These are phyloP conservation scores for Betula pendula DNA, from an alignment of 306 rosid species.

Conservation along the genomic window DNA sequence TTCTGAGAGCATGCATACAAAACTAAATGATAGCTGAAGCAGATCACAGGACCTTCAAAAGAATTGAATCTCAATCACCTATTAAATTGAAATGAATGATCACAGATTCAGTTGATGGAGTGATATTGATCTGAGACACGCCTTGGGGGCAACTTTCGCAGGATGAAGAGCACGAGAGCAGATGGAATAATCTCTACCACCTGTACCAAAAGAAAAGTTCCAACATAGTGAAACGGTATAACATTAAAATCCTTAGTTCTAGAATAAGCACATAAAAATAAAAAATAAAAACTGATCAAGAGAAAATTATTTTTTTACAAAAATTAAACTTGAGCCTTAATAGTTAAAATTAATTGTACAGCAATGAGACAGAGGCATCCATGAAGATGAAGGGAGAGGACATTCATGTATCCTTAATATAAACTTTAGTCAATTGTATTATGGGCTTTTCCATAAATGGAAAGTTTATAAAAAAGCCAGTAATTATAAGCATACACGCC, in stretches of 20 bases:
- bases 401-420: neutral
- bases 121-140: constrained; percentile 74
- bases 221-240: neutral
- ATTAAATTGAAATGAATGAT: constrained; percentile 12
- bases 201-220: constrained; percentile 30
- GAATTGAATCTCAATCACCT: neutral
- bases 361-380: neutral
- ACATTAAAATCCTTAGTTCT: neutral
- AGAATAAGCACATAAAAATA: neutral
- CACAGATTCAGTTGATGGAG: constrained; percentile 53
- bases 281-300: too few relatives aligned
- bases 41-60: neutral
- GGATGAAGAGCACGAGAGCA: constrained; percentile 65
- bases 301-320: too few relatives aligned
- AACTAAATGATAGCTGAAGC: neutral
- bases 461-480: too few relatives aligned
- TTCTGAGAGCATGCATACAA: neutral
- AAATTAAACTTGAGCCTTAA: too few relatives aligned
- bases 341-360: too few relatives aligned
- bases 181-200: constrained; percentile 78
- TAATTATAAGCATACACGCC: too few relatives aligned
- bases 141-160: constrained; percentile 72
- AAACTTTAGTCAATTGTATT: too few relatives aligned
- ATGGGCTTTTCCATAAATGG: too few relatives aligned
- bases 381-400: neutral